Percentiles rank a stretch among this genome's conserved stretches.
These are phyloP conservation scores for Ceratocystis lukuohia DNA, from an alignment of 2,329 filamentous ascomycete species.

Conservation along the genomic window DNA sequence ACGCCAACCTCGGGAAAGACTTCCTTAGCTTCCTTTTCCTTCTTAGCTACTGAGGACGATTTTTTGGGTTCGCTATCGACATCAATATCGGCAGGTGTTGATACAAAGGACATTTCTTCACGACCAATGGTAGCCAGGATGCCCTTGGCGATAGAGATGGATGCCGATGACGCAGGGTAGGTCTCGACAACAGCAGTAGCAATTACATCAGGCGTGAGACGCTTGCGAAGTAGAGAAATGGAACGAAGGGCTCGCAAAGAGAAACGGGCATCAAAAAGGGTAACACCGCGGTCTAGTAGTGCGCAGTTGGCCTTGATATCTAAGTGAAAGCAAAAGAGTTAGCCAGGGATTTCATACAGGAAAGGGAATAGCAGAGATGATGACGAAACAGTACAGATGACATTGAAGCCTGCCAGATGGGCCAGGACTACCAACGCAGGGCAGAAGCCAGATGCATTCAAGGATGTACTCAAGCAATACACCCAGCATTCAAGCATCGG, in stretches of 20 bases:
- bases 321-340: constrained; percentile 29
- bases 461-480: too few species aligned
- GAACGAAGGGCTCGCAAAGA: constrained; percentile 86
- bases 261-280: constrained; percentile 88
- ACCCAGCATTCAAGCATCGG: too few species aligned
- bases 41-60: constrained; percentile 36
- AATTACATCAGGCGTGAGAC: constrained; percentile 68
- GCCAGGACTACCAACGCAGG: not conserved
- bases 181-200: constrained; percentile 69
- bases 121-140: constrained; percentile 58
- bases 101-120: constrained; percentile 47
- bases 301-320: constrained; percentile 93
- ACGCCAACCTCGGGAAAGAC: constrained; percentile 76
- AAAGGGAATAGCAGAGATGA: not conserved
- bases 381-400: too few species aligned
- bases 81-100: constrained; percentile 52
- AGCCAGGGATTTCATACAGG: constrained; percentile 17
- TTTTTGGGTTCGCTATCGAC: constrained; percentile 48
- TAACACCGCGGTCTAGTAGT: constrained; percentile 80
- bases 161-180: constrained; percentile 49
- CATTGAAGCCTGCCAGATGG: not conserved
- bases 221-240: constrained; percentile 90
- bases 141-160: constrained; percentile 52
- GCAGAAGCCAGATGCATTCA: not conserved
- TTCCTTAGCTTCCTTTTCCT: constrained; percentile 60